These are phyloP conservation scores for Friedmanniomyces simplex DNA, from an alignment of 495 filamentous ascomycete species.

Conservation along the genomic window DNA sequence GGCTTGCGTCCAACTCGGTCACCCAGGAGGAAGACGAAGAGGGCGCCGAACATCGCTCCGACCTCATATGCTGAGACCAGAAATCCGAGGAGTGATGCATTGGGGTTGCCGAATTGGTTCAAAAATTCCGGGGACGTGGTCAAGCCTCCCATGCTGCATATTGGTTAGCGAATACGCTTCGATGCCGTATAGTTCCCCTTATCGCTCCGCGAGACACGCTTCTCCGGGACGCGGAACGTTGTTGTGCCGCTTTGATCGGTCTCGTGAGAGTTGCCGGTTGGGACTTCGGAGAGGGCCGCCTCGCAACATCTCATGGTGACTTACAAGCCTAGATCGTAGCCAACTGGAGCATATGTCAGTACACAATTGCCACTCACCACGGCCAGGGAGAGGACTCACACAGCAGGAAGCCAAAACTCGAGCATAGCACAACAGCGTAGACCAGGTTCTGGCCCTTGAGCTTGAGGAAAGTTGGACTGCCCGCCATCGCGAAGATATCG, in stretches of 20 bases:
- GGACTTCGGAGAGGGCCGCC: too few relatives aligned
- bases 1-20: conserved; percentile 14
- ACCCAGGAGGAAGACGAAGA: conserved; percentile 11
- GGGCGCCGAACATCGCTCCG: conserved; percentile 15
- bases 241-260: too few relatives aligned
- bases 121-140: conserved; percentile 17
- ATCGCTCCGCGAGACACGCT: too few relatives aligned
- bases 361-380: background rate
- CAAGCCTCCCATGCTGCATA: conserved; percentile 14
- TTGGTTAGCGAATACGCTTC: background rate
- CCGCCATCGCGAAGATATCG: background rate
- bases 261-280: too few relatives aligned
- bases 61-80: conserved; percentile 18
- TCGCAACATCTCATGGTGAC: background rate
- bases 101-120: conserved; percentile 18
- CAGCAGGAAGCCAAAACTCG: conserved; percentile 8
- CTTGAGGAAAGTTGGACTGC: conserved; percentile 4
- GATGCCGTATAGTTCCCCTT: background rate
- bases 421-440: conserved; percentile 11
- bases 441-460: conserved; percentile 16
- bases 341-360: conserved; percentile 2
- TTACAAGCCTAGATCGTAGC: conserved; percentile 17
- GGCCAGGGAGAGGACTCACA: background rate
- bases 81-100: conserved; percentile 16
- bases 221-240: too few relatives aligned